Percentiles rank a stretch among this genome's conserved stretches.
phyloP scores from a whole-genome alignment of 768 basidiomycete genomes.

The Xerocomus spinulosus region DNA sequence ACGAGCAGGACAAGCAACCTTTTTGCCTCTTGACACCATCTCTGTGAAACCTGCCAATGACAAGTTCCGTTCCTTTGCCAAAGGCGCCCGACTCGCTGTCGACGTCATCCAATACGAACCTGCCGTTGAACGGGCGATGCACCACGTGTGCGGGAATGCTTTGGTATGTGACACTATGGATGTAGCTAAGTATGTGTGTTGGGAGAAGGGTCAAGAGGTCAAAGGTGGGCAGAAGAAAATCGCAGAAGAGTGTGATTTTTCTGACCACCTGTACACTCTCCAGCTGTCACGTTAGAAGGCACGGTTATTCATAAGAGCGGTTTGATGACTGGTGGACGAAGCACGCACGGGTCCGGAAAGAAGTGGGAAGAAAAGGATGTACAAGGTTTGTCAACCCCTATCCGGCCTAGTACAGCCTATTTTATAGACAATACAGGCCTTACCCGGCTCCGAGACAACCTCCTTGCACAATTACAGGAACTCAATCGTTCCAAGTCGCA shows the following conservation, averaged over 20 bases:
- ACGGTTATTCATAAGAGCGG: slow-evolving; percentile 98
- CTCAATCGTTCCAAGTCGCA: slow-evolving; percentile 80
- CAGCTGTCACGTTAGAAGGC: slow-evolving; percentile 94
- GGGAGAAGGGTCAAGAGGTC: slow-evolving; percentile 92
- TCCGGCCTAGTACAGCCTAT: slow-evolving; percentile 23
- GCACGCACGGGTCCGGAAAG: slow-evolving; percentile 67
- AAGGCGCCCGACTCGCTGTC: slow-evolving; percentile 80
- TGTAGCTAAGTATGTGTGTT: slow-evolving; percentile 84
- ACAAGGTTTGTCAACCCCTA: slow-evolving; percentile 49
- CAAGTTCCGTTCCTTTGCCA: slow-evolving; percentile 88
- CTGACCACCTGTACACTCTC: neutral
- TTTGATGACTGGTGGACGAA: slow-evolving; percentile 91
- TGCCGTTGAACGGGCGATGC: slow-evolving; percentile 88
- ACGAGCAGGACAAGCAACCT: slow-evolving; percentile 92
- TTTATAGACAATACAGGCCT: slow-evolving; percentile 33
- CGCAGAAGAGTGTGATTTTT: neutral
- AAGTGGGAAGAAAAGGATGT: slow-evolving; percentile 96
- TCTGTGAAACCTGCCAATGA: slow-evolving; percentile 92
- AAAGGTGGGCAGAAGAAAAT: slow-evolving; percentile 77
- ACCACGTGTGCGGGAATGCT: slow-evolving; percentile 93
- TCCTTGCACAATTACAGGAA: slow-evolving; percentile 74
- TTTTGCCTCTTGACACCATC: slow-evolving; percentile 97
- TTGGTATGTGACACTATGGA: slow-evolving; percentile 96
- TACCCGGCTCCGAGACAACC: slow-evolving; percentile 60
- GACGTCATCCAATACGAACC: slow-evolving; percentile 83